phyloP scores from a whole-genome alignment of 495 filamentous ascomycete genomes.

The Pyrenula massariospora region DNA sequence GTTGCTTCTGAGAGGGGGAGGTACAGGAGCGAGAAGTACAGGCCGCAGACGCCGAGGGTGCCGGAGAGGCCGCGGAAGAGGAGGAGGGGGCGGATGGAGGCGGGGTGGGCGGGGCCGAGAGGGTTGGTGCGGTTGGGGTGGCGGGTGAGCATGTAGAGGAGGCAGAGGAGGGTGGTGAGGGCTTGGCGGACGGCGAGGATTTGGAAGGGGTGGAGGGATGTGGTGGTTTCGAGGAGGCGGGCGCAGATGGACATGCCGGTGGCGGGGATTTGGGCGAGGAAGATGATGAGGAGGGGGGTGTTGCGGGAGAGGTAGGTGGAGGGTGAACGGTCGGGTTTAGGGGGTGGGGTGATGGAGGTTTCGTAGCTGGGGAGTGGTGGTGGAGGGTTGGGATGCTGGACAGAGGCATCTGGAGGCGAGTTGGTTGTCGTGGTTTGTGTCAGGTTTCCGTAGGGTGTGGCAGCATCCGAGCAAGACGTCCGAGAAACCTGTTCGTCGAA shows the following conservation, averaged over 20 bases:
- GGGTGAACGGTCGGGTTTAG: background rate
- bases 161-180: constrained; percentile 57
- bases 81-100: constrained; percentile 48
- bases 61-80: constrained; percentile 59
- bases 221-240: constrained; percentile 54
- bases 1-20: constrained; percentile 84
- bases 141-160: constrained; percentile 62
- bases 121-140: constrained; percentile 53
- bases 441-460: no score
- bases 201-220: constrained; percentile 13
- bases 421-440: no score
- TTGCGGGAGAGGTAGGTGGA: constrained; percentile 40
- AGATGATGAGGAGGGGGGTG: constrained; percentile 62
- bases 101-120: constrained; percentile 60
- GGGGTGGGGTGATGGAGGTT: background rate
- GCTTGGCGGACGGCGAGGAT: constrained; percentile 79
- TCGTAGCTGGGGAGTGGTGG: background rate
- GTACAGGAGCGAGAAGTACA: constrained; percentile 77
- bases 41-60: constrained; percentile 75
- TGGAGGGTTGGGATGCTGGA: no score
- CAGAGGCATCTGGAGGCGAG: no score
- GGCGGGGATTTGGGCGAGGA: constrained; percentile 72
- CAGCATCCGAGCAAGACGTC: no score
- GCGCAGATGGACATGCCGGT: constrained; percentile 82
- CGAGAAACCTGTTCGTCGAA: background rate